A percentile compares a stretch with the other conserved stretches of the same genome.
These are phyloP conservation scores for Adenanthera pavonina DNA, from an alignment of 306 rosid species.

Conservation along the genomic window DNA sequence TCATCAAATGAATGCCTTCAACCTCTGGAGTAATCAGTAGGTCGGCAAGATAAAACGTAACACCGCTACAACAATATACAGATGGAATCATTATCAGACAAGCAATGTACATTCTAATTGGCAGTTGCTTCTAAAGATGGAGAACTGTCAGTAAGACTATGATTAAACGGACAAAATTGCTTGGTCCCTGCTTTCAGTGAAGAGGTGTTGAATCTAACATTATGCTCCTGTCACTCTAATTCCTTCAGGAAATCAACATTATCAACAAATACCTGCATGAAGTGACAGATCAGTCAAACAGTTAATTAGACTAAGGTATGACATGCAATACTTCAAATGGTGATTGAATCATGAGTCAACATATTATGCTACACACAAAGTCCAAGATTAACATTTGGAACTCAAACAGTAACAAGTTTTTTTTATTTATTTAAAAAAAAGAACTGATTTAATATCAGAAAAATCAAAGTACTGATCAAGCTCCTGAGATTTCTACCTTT, in stretches of 20 bases:
- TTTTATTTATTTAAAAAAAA: too few species aligned
- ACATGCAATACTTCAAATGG: background rate
- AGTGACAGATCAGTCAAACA: constrained; percentile 9
- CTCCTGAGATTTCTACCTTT: background rate
- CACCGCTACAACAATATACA: constrained; percentile 8
- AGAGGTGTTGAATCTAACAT: constrained; percentile 38
- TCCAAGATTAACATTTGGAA: background rate
- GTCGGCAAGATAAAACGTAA: background rate
- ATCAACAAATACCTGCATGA: constrained; percentile 69
- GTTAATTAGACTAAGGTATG: constrained; percentile 8
- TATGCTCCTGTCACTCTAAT: constrained; percentile 51
- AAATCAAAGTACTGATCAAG: constrained; percentile 7
- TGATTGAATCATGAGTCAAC: background rate
- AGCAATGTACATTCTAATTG: background rate
- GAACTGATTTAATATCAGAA: background rate
- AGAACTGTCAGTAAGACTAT: constrained; percentile 12
- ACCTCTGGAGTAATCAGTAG: background rate
- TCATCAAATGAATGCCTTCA: background rate
- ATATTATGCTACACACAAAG: background rate
- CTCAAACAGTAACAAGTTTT: background rate
- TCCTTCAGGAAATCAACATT: constrained; percentile 74
- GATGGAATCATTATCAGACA: background rate
- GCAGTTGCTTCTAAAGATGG: constrained; percentile 36
- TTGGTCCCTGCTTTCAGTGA: constrained; percentile 25
- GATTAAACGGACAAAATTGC: constrained; percentile 37